These are phyloP conservation scores for Yamadazyma takamatsuzukensis DNA, from an alignment of 805 yeast genomes.

Conservation along the genomic window DNA sequence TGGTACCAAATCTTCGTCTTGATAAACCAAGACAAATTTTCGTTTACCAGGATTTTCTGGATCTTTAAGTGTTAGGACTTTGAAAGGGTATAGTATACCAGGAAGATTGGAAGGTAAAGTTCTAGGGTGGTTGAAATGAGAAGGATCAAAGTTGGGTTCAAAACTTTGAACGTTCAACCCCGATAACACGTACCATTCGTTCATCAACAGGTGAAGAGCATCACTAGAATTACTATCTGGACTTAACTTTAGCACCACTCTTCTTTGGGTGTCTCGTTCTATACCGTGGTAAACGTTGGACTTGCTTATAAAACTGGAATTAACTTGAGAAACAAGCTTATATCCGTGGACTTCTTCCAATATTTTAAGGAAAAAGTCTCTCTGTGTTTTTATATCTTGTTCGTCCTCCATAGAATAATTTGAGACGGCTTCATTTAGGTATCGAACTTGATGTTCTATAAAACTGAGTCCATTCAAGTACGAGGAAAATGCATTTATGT, in stretches of 20 bases:
- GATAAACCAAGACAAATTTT: conserved; percentile 20
- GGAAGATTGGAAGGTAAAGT: conserved; percentile 25
- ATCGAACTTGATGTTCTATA: conserved; percentile 17
- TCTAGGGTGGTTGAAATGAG: conserved; percentile 12
- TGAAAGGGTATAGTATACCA: conserved; percentile 26
- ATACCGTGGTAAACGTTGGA: conserved; percentile 17
- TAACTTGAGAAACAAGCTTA: conserved; percentile 17
- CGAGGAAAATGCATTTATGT: conserved; percentile 9
- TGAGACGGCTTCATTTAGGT: too few relatives aligned
- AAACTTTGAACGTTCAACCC: conserved; percentile 9
- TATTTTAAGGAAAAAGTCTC: conserved; percentile 13
- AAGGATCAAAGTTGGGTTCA: conserved; percentile 13
- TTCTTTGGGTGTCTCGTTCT: conserved; percentile 10
- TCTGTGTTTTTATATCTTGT: conserved; percentile 1
- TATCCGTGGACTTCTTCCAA: conserved; percentile 21
- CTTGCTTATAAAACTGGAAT: conserved; percentile 8
- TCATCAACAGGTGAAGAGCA: conserved; percentile 24
- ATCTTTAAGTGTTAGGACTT: conserved; percentile 10
- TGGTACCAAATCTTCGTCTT: conserved; percentile 15
- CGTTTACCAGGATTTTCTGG: conserved; percentile 6
- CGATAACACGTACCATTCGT: conserved; percentile 32
- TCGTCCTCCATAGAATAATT: conserved; percentile 13
- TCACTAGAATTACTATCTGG: conserved; percentile 19
- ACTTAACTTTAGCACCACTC: conserved; percentile 21
- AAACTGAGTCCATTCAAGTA: conserved; percentile 24